These are phyloP conservation scores for Pilaira anomala DNA, from an alignment of 192 early-diverging fungal genomes.

Conservation along the genomic window DNA sequence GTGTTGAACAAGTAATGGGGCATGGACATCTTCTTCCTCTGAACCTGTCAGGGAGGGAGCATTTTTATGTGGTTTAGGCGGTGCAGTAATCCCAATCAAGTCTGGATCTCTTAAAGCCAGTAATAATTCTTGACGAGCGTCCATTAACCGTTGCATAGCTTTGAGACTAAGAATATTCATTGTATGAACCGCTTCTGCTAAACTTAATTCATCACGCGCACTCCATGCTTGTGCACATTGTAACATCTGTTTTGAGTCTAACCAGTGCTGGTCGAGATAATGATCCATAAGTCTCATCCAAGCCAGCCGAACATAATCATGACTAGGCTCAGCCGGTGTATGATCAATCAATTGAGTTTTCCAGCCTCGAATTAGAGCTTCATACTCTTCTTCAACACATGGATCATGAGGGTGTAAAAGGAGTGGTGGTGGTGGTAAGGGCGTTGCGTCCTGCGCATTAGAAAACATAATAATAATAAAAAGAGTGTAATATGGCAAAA, in stretches of 20 bases:
- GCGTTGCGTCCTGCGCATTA: not conserved
- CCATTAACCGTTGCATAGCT: conserved; percentile 19
- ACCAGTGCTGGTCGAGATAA: conserved; percentile 24
- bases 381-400: conserved; percentile 21
- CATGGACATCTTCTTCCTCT: conserved; percentile 20
- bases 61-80: not conserved
- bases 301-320: conserved; percentile 5
- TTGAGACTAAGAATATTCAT: conserved; percentile 24
- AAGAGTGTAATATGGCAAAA: not conserved
- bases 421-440: not conserved
- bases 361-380: conserved; percentile 15
- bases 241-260: conserved; percentile 25
- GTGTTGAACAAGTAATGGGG: not conserved
- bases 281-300: conserved; percentile 19
- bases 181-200: conserved; percentile 20
- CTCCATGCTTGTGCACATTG: conserved; percentile 28
- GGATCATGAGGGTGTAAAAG: conserved; percentile 17
- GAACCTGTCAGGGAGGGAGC: not conserved
- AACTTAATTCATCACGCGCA: not conserved
- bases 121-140: conserved; percentile 24
- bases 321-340: not conserved
- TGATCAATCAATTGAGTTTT: conserved; percentile 15
- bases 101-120: conserved; percentile 12
- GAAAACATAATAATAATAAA: not conserved
- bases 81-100: not conserved